Base-by-base conservation (phyloP, 2,329 filamentous ascomycete species). In the Lasiodiplodia hormozganensis region DNA sequence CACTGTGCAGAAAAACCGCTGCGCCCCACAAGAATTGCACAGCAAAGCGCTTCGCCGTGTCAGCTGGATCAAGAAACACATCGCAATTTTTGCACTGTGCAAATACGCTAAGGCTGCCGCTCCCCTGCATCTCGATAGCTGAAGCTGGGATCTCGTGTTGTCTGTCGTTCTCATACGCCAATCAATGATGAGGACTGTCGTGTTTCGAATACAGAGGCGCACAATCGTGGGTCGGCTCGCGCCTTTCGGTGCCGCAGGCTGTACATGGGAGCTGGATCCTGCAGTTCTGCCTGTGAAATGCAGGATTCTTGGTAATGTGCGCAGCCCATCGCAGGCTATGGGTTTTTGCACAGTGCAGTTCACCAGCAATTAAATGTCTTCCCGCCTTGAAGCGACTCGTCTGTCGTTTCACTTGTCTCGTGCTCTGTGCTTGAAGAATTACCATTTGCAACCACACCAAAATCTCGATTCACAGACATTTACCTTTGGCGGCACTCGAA, bases 1-100 rank as follows among this genome's bases (percentile, higher is more conserved):
- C 58, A 49, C 40, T 21, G 58, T 62, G 58, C 58, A 62, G 28
- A 62, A 62, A 47, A 31, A n/a, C 38, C 38, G 23, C 56, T 60
- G 34, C 56, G 34, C 56, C 28, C 38, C 54, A 16, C 21, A 11
- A 16, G 18, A n/a, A 14, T 23, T 6, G 36, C 36, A 38, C 36
- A 28, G 23, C 28, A 16, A 21, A n/a, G 18, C n/a, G 21, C 34
- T 21, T 28, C 10, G 7, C 57, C 21, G 21, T 28, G 40, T 51
- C 57, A 62, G 40, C 34, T 28, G 11, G 14, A 25, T 11, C 14
- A 47, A 5, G 12, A 60, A 28, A 47, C 18, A 16, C 38, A 4
- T 23, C 18, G 36, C 18, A 31, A 12, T 57, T 36, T 28, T 47
- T 60, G 38, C 56, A 60, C 38, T 10, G 56, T 60, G 56, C 56